Percentiles rank a stretch among this genome's conserved stretches.
Evolutionary conservation across 139 green algal genomes (phyloP).

Genomic region (Chlorella ohadii): DNA sequence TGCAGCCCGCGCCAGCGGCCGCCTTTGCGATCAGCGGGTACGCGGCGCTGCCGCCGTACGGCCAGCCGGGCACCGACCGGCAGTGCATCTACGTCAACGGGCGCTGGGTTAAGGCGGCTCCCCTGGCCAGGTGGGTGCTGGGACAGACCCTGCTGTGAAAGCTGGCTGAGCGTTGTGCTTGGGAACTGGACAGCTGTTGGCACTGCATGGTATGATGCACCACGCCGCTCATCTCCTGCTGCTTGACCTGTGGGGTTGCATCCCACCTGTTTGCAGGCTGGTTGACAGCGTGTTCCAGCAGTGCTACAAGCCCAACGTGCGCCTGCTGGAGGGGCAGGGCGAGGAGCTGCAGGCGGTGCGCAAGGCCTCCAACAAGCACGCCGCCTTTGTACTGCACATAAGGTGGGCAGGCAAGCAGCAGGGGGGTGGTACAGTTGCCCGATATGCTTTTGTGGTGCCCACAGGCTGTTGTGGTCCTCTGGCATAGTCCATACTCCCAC

Average conservation of each 20-base stretch:
- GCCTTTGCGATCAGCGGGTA: slow-evolving; percentile 4
- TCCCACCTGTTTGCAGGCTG: slow-evolving; percentile 12
- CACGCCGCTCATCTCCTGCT: background rate
- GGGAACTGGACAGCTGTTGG: background rate
- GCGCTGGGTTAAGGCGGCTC: background rate
- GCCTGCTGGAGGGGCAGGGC: background rate
- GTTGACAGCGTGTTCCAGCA: slow-evolving; percentile 38
- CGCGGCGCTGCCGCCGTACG: slow-evolving; percentile 28
- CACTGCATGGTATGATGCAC: background rate
- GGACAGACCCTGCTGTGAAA: too few species aligned
- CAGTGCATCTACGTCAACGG: slow-evolving; percentile 54
- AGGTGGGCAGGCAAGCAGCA: slow-evolving; percentile 11
- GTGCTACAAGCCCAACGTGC: slow-evolving; percentile 25
- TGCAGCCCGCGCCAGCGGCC: background rate
- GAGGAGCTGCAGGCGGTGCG: slow-evolving; percentile 10
- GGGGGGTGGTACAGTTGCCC: too few species aligned
- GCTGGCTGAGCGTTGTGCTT: too few species aligned
- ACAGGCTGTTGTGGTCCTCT: too few species aligned
- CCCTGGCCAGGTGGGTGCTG: slow-evolving; percentile 5
- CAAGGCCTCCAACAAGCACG: slow-evolving; percentile 13
- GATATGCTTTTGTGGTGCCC: too few species aligned
- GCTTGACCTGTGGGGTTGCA: too few species aligned
- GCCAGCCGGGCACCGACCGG: slow-evolving; percentile 7
- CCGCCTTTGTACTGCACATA: slow-evolving; percentile 53
- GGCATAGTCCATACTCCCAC: too few species aligned